Conservation (phyloP, 345 rosid genomes). For the Pelargonium nanum region DNA sequence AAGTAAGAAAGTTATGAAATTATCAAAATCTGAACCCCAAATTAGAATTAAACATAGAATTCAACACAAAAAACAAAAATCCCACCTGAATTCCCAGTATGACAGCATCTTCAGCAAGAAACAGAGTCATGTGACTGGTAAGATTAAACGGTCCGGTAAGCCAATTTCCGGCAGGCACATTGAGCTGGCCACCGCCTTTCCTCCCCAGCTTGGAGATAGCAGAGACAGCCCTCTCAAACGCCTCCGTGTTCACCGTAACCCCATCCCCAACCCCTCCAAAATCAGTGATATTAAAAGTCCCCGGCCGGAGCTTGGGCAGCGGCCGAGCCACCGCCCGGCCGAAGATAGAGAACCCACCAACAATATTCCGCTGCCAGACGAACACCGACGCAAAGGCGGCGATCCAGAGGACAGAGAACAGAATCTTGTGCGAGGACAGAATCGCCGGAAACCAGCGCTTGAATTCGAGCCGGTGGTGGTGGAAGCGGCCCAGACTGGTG, state of each 20-base stretch:
- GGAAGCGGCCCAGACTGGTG: conserved; percentile 36
- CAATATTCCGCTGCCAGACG: conserved; percentile 61
- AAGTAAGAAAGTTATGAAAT: background rate
- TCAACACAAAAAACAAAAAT: background rate
- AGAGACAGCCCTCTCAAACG: conserved; percentile 72
- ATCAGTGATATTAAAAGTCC: conserved; percentile 68
- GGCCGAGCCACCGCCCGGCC: conserved; percentile 7
- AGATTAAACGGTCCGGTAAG: conserved; percentile 93
- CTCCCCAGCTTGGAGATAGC: conserved; percentile 63
- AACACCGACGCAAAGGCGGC: conserved; percentile 67
- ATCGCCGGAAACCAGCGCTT: conserved; percentile 48
- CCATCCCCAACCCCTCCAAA: conserved; percentile 96
- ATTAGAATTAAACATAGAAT: background rate
- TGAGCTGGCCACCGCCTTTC: conserved; percentile 86
- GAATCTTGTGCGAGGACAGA: conserved; percentile 61
- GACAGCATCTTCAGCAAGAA: conserved; percentile 76
- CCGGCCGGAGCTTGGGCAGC: conserved; percentile 43
- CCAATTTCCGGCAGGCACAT: conserved; percentile 92
- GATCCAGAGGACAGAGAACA: conserved; percentile 72
- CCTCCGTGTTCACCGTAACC: conserved; percentile 61
- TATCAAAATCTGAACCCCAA: too few relatives aligned
- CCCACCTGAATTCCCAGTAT: conserved; percentile 74
- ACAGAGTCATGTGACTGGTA: conserved; percentile 84
- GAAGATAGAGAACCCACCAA: conserved; percentile 35
- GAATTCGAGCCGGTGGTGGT: conserved; percentile 37